These are phyloP conservation scores for Jamesozyma gamospora DNA, from an alignment of 805 yeast species.

Conservation along the genomic window DNA sequence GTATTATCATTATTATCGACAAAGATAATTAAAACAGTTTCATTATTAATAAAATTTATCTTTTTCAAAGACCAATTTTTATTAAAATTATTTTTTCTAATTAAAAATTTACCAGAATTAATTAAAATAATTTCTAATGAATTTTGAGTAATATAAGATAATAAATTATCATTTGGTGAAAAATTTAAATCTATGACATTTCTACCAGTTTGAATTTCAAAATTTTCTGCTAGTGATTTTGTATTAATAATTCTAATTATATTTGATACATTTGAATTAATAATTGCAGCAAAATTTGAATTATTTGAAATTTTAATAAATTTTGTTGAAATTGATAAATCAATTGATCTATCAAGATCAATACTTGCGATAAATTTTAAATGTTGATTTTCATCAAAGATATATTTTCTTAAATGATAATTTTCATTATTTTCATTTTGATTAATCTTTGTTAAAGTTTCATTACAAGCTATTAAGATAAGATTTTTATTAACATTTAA, in stretches of 20 bases:
- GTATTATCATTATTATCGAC: conserved; percentile 32
- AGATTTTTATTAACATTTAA: conserved; percentile 40
- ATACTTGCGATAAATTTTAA: conserved; percentile 49
- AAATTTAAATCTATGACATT: conserved; percentile 58
- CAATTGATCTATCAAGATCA: conserved; percentile 42
- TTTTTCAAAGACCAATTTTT: conserved; percentile 26
- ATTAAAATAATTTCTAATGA: conserved; percentile 37
- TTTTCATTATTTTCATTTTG: conserved; percentile 42
- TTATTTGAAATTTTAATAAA: conserved; percentile 47
- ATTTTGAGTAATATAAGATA: conserved; percentile 52
- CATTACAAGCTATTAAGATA: conserved; percentile 70
- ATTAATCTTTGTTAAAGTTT: conserved; percentile 44
- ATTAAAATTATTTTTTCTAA: conserved; percentile 30
- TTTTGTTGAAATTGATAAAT: conserved; percentile 49
- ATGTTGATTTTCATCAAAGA: conserved; percentile 47
- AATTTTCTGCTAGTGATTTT: conserved; percentile 42
- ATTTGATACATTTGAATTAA: conserved; percentile 60
- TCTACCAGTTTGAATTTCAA: conserved; percentile 43
- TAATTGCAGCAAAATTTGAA: conserved; percentile 55
- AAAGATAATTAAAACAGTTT: conserved; percentile 37
- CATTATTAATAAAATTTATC: conserved; percentile 29
- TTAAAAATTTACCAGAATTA: conserved; percentile 32
- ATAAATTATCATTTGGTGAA: conserved; percentile 53
- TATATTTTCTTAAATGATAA: conserved; percentile 62
- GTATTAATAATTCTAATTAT: conserved; percentile 52